Conservation (phyloP, 2,329 filamentous ascomycete species). For the Sporothrix brasiliensis region DNA sequence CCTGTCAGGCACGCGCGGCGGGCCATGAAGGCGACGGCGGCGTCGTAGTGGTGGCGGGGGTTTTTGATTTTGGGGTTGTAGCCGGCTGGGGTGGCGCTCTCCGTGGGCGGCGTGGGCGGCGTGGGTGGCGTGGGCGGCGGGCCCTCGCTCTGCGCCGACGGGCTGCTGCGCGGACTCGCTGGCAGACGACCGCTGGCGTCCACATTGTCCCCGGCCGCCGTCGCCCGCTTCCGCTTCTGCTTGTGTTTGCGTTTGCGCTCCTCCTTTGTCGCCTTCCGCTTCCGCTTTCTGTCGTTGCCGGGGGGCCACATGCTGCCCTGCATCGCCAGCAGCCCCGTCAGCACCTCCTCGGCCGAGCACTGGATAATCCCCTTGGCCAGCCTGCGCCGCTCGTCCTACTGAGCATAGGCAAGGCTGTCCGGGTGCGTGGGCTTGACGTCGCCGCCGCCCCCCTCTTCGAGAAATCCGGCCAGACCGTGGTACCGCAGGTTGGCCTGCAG, state of each 20-base stretch:
- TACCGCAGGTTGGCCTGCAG: slow-evolving; percentile 28
- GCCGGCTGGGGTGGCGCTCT: no score
- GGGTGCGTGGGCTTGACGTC: slow-evolving; percentile 10
- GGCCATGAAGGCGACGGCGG: slow-evolving; percentile 31
- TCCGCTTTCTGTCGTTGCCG: not conserved
- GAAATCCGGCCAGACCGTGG: slow-evolving; percentile 31
- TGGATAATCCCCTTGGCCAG: slow-evolving; percentile 32
- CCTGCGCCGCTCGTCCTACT: slow-evolving; percentile 33
- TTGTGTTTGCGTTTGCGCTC: no score
- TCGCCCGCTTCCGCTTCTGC: not conserved
- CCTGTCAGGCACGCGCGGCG: slow-evolving; percentile 28
- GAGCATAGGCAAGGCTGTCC: slow-evolving; percentile 25
- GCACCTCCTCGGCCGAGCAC: slow-evolving; percentile 25
- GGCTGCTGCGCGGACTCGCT: not conserved
- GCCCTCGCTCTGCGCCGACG: not conserved
- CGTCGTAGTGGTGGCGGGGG: slow-evolving; percentile 32
- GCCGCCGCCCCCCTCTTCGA: not conserved
- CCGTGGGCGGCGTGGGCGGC: no score
- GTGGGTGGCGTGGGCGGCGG: no score
- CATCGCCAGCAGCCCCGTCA: not conserved
- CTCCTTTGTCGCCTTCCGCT: not conserved
- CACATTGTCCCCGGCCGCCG: not conserved
- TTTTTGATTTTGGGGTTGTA: slow-evolving; percentile 26
- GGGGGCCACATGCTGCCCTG: not conserved
- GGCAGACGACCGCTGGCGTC: not conserved